phyloP scores from a whole-genome alignment of 306 rosid species.

The Phaseolus lunatus region DNA sequence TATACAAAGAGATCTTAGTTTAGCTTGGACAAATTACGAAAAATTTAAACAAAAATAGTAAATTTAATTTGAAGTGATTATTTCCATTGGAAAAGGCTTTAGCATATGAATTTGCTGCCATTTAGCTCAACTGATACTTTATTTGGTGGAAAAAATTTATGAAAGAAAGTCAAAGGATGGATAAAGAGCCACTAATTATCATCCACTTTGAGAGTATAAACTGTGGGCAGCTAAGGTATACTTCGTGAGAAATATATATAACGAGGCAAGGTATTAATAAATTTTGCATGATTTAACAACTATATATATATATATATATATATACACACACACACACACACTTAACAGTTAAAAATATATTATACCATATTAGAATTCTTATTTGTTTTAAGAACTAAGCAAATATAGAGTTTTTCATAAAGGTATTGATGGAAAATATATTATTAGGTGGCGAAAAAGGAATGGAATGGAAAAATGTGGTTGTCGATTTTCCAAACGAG shows the following conservation, averaged over 20 bases:
- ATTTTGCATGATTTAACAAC: too few species aligned
- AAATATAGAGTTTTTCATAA: background rate
- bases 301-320: too few species aligned
- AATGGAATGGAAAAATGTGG: background rate
- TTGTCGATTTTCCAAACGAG: constrained; percentile 30
- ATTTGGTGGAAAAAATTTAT: background rate
- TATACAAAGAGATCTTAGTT: background rate
- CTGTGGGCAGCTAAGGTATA: too few species aligned
- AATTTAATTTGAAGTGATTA: background rate
- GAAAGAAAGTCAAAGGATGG: background rate
- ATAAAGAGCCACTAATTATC: constrained; percentile 11
- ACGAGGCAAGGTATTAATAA: background rate
- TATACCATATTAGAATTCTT: background rate
- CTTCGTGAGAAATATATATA: too few species aligned
- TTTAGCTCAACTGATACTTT: background rate
- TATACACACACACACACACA: too few species aligned
- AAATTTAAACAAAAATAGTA: background rate
- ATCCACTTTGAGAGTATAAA: constrained; percentile 13
- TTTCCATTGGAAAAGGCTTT: background rate
- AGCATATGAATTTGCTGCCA: background rate
- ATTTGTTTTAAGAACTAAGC: background rate
- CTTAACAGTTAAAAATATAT: background rate
- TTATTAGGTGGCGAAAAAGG: background rate
- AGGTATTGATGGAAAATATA: background rate
- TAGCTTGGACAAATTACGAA: background rate